Evolutionary conservation across 2,329 filamentous ascomycete species (phyloP).

Genomic region (Pseudopithomyces maydicus): DNA sequence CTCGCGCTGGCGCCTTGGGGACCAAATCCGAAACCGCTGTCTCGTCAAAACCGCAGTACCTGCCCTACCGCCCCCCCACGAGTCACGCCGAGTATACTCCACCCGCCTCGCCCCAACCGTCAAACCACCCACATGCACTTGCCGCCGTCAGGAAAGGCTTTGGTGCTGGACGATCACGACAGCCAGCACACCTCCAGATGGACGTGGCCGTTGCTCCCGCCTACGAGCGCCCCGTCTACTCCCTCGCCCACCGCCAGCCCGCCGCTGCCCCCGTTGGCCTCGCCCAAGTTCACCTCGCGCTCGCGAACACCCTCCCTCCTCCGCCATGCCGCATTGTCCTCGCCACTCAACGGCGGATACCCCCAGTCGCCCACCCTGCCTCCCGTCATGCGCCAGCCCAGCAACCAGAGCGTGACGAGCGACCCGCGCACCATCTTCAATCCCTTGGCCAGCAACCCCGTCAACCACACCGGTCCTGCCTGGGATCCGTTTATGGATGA

Average conservation of each 20-base stretch:
- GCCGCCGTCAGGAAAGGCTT: conserved; percentile 27
- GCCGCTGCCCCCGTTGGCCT: conserved; percentile 40
- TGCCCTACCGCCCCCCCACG: conserved; percentile 27
- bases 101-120: conserved; percentile 36
- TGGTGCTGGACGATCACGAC: conserved; percentile 25
- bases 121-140: conserved; percentile 19
- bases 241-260: conserved; percentile 36
- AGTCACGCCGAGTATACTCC: conserved; percentile 36
- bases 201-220: conserved; percentile 27
- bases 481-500: conserved; percentile 35
- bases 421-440: conserved; percentile 41
- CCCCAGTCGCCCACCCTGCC: conserved; percentile 34
- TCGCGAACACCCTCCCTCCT: conserved; percentile 49
- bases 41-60: conserved; percentile 23
- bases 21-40: conserved; percentile 16
- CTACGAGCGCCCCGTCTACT: conserved; percentile 35
- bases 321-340: conserved; percentile 37
- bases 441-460: conserved; percentile 41
- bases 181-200: conserved; percentile 37
- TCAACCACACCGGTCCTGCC: conserved; percentile 27
- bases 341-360: conserved; percentile 31
- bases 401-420: conserved; percentile 29
- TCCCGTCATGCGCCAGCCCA: conserved; percentile 31
- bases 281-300: conserved; percentile 49
- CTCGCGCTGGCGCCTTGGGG: conserved; percentile 13